Evolutionary conservation across 129 eudicot species (phyloP), one percentile per base, ranked within the genome.

Genomic region (Glebionis coronaria): DNA sequence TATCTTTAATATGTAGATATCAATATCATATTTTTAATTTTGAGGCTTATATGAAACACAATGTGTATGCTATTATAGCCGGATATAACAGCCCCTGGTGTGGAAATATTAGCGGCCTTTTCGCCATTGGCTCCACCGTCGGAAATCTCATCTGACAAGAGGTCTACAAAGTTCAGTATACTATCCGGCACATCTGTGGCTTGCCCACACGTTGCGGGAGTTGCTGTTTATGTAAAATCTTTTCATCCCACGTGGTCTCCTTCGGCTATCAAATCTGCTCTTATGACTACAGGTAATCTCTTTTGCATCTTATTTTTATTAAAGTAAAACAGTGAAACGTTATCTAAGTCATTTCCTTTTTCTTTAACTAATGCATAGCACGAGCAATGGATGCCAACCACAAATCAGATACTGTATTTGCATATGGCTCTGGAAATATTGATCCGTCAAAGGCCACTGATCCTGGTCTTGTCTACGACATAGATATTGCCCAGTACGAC

Each of bases 391-490:
- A 68, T n/a, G 1, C 25, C 25, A 23, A 23, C 25, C 25, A 23
- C 51, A 50, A 56, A 12, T 14, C 67, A 4, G 6, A 55, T 64
- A 63, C 68, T 23, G 25, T 23, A 23, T 23, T 23, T 23, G 25
- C 25, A 35, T 77, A 77, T 45, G 81, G 81, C 11, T 53, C 81
- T 51, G 81, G 81, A n/a, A 72, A 76, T 12, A 18, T 76, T 4
- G 67, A 70, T 28, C 76, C 71, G 25, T 10, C 44, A 31, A 61
- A 68, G 23, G 76, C 76, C 8, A 62, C 35, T 53, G 31, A 70
- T 63, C 27, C 81, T 35, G 81, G 81, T 13, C 76, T 76, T 15
- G 65, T 69, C 16, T 76, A 69, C 29, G 76, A 69, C 9, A 44
- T 71, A 4, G 21, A 56, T 8, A 29, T 47, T 27, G 61, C 66